A percentile compares a stretch with the other conserved stretches of the same genome.
Evolutionary conservation across 768 basidiomycete genomes (phyloP).

Genomic region (Boletus edulis): DNA sequence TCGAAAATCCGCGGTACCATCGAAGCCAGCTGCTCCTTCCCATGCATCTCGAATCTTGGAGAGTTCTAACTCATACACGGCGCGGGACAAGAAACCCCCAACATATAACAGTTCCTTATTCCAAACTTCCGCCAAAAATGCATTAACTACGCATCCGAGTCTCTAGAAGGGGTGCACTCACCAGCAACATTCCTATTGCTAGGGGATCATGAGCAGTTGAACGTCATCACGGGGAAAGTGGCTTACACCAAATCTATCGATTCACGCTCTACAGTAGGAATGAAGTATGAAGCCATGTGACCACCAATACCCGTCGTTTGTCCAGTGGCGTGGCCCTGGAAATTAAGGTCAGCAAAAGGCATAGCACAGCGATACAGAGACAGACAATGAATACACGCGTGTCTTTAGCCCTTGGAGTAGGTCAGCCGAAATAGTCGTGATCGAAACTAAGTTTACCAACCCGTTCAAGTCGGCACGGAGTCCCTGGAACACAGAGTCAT

Average conservation of each 20-base stretch:
- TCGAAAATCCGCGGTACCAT: slow-evolving; percentile 15
- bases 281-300: neutral
- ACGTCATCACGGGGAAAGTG: neutral
- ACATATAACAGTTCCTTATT: slow-evolving; percentile 84
- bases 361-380: too few relatives aligned
- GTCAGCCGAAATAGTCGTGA: neutral
- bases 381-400: neutral
- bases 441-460: neutral
- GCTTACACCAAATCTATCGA: slow-evolving; percentile 1
- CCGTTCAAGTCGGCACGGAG: neutral
- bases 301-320: slow-evolving; percentile 3
- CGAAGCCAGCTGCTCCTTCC: neutral
- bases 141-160: neutral
- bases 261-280: slow-evolving; percentile 3
- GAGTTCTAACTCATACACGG: slow-evolving; percentile 83
- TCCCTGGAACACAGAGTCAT: neutral
- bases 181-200: neutral
- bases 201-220: neutral
- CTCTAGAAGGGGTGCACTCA: neutral
- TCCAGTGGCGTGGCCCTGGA: slow-evolving; percentile 2
- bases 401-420: neutral
- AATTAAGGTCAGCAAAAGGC: neutral
- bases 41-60: slow-evolving; percentile 40
- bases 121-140: slow-evolving; percentile 53
- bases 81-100: slow-evolving; percentile 77